Evolutionary conservation across 139 green algal genomes (phyloP).

Genomic region (Monoraphidium neglectum): DNA sequence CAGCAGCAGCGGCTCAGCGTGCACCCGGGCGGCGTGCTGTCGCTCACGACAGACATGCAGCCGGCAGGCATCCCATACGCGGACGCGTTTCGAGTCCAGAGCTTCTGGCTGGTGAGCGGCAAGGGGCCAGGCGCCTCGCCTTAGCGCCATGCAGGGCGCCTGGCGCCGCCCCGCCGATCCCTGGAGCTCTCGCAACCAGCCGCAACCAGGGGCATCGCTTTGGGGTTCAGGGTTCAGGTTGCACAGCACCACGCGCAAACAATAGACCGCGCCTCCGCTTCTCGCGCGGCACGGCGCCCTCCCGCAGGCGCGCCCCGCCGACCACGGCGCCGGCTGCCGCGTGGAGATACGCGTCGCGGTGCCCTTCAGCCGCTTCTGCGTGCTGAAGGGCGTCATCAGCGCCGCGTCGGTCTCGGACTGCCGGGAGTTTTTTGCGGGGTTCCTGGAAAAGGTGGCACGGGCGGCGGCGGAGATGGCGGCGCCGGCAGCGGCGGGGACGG

Average conservation of each 20-base stretch:
- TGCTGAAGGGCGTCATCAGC: slow-evolving; percentile 20
- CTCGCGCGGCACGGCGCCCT: neutral
- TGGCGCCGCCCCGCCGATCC: neutral
- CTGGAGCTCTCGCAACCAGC: neutral
- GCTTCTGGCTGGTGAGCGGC: slow-evolving; percentile 28
- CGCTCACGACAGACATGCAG: slow-evolving; percentile 20
- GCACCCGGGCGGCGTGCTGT: slow-evolving; percentile 23
- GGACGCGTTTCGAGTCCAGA: slow-evolving; percentile 32
- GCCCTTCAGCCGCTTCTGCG: slow-evolving; percentile 12
- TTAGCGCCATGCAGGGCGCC: neutral
- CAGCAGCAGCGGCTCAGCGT: slow-evolving; percentile 29
- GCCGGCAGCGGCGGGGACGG: too few relatives aligned
- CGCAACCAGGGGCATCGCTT: neutral
- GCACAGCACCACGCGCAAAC: neutral
- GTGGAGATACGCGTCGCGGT: slow-evolving; percentile 25
- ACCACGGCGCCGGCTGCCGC: slow-evolving; percentile 7
- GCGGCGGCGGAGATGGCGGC: neutral
- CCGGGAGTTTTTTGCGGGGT: slow-evolving; percentile 7
- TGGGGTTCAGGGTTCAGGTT: neutral
- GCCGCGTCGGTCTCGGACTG: slow-evolving; percentile 16
- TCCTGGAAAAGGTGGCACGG: neutral
- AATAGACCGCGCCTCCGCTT: neutral
- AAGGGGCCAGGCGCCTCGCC: neutral
- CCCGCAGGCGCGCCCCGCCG: slow-evolving; percentile 9
- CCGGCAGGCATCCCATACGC: slow-evolving; percentile 19